Base-by-base conservation (phyloP, 352 stramenopile species). In the Aphanomyces cochlioides region DNA sequence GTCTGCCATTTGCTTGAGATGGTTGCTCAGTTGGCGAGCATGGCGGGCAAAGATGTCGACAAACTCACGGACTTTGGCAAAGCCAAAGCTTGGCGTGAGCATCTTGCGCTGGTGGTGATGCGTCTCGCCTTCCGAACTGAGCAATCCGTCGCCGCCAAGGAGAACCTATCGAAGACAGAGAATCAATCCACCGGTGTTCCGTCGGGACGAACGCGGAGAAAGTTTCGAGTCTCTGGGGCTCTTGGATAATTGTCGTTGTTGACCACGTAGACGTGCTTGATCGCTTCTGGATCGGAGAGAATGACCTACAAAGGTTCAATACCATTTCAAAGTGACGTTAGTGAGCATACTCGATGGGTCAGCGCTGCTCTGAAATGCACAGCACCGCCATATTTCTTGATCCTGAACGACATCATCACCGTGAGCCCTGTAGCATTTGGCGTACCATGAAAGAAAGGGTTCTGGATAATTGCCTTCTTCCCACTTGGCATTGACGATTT, bases 401-500 rank as follows among this genome's bases (percentile, higher is more conserved):
- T 41, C 63, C 63, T 69, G 50, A 12, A 19, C 15, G 8, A 19
- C 15, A 19, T 12, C 21, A 36, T 36, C 17, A 13, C 1, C 19
- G 15, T 17, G 1, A 19, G 7, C 7, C 8, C 1, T 12, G 17
- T 1, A 58, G 3, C 50, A 58, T 12, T n/a, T 17, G 1, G 13
- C 8, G 15, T 58, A 58, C 63, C 63, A 69, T 15, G 34, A 58
- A 13, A 69, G 63, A 17, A 17, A 41, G 17, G 63, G 63, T 47
- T 69, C 63, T 15, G 63, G 63, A 37, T 36, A 69, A 21, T 69
- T 41, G 6, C 63, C 63, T 5, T 69, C 17, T 4, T 17, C 28
- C 63, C 63, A 69, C 50, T 69, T 69, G 17, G 50, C 59, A 38
- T 69, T 47, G 8, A 69, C 59, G 7, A 69, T 69, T 41, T 69